Conservation (phyloP, 768 basidiomycete species). For the Boletus subparvulus region DNA sequence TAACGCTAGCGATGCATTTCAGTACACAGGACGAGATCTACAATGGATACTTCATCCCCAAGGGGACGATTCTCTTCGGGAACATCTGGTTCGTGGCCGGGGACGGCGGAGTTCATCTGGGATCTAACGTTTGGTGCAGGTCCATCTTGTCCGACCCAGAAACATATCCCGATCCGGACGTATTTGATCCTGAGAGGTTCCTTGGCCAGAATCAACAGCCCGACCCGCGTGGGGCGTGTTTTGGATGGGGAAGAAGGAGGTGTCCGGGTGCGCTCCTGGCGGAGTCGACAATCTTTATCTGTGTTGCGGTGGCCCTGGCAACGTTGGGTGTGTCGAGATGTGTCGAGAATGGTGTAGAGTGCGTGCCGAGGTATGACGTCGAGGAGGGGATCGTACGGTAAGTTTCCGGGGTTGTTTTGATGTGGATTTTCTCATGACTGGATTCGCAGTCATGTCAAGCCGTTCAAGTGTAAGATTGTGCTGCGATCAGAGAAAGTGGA, state of each 20-base stretch:
- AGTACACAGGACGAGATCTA: conserved; percentile 18
- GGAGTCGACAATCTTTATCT: conserved; percentile 8
- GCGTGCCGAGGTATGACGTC: conserved; percentile 1
- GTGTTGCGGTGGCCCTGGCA: conserved; percentile 7
- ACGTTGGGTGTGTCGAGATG: conserved; percentile 10
- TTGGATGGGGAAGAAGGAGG: conserved; percentile 16
- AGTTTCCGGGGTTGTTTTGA: not conserved
- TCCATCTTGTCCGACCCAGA: conserved; percentile 8
- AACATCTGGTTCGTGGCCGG: conserved; percentile 12
- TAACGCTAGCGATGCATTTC: conserved; percentile 2
- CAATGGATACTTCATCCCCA: conserved; percentile 24
- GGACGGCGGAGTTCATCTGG: not conserved
- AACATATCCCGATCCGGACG: conserved; percentile 9
- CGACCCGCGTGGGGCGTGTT: conserved; percentile 12
- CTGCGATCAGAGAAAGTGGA: conserved; percentile 5
- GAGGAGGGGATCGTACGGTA: conserved; percentile 4
- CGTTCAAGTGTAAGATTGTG: conserved; percentile 12
- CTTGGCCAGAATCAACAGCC: conserved; percentile 6
- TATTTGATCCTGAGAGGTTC: conserved; percentile 17
- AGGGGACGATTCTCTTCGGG: conserved; percentile 10
- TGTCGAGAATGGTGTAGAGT: not conserved
- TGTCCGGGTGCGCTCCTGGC: conserved; percentile 13
- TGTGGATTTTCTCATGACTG: not conserved
- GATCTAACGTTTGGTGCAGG: not conserved
- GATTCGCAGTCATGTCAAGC: conserved; percentile 2